A percentile compares a stretch with the other conserved stretches of the same genome.
phyloP scores from a whole-genome alignment of 768 basidiomycete genomes.

The Lentinula aciculospora region DNA sequence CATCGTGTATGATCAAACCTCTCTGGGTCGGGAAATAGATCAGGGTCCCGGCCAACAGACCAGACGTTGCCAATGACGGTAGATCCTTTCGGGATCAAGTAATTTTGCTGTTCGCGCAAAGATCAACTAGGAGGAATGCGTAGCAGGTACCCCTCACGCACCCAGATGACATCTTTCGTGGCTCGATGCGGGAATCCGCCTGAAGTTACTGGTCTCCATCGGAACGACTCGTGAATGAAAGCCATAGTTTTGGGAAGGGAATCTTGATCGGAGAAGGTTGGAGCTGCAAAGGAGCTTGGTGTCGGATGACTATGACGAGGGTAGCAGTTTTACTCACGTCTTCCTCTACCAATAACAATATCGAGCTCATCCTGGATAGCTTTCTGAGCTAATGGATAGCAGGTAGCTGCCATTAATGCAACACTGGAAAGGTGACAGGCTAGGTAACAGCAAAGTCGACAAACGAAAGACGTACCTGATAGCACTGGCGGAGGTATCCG shows the following conservation, averaged over 20 bases:
- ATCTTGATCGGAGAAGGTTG: conserved; percentile 34
- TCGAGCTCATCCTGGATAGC: conserved; percentile 53
- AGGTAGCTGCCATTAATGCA: conserved; percentile 51
- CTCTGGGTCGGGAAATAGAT: conserved; percentile 55
- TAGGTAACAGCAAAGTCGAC: conserved; percentile 4
- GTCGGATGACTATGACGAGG: not conserved
- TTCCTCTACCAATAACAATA: conserved; percentile 39
- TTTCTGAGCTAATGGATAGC: conserved; percentile 45
- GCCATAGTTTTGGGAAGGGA: conserved; percentile 39
- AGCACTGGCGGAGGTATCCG: conserved; percentile 36
- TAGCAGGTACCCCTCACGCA: conserved; percentile 16
- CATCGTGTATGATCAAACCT: conserved; percentile 54
- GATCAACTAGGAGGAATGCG: not conserved
- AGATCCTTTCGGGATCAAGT: conserved; percentile 50
- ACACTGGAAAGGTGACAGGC: conserved; percentile 33
- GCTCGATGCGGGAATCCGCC: conserved; percentile 62
- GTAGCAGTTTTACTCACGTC: conserved; percentile 17
- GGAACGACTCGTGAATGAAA: conserved; percentile 43
- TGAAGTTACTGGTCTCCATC: conserved; percentile 45
- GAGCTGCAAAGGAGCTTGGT: conserved; percentile 7
- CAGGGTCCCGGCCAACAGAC: conserved; percentile 39
- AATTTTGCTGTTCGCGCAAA: conserved; percentile 28
- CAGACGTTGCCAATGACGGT: conserved; percentile 58
- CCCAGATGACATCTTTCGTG: conserved; percentile 60
- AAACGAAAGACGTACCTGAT: conserved; percentile 13